These are phyloP conservation scores for Gliomastix tumulicola DNA, from an alignment of 2,329 filamentous ascomycete species.

Conservation along the genomic window DNA sequence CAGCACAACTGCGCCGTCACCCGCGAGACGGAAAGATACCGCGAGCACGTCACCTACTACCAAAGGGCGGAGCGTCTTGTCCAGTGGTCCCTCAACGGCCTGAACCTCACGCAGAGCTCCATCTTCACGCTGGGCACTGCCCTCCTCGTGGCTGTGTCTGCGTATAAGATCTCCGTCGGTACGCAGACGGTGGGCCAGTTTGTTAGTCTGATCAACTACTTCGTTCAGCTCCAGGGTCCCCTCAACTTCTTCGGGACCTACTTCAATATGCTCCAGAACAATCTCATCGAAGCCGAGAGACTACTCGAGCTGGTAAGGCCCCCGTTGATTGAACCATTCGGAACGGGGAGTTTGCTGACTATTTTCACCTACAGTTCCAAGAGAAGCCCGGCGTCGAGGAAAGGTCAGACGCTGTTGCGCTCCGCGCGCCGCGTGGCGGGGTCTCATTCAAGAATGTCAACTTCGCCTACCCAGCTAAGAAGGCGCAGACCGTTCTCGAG, in stretches of 20 bases:
- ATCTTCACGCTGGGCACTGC: slow-evolving; percentile 56
- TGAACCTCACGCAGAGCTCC: slow-evolving; percentile 56
- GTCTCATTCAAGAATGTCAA: slow-evolving; percentile 33
- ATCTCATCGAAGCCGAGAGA: slow-evolving; percentile 36
- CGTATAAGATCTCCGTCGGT: slow-evolving; percentile 52
- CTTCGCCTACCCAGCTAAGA: slow-evolving; percentile 33
- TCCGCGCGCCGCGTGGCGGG: slow-evolving; percentile 16
- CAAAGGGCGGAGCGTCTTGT: slow-evolving; percentile 52
- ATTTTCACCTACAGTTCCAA: background rate
- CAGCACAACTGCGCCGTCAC: slow-evolving; percentile 58
- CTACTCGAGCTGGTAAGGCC: slow-evolving; percentile 31
- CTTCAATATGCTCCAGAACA: slow-evolving; percentile 37
- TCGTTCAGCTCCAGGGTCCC: slow-evolving; percentile 53
- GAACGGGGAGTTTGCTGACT: background rate
- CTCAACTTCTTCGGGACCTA: slow-evolving; percentile 53
- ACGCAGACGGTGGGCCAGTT: slow-evolving; percentile 49
- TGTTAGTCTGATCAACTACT: slow-evolving; percentile 48
- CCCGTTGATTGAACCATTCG: background rate
- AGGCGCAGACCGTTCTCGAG: slow-evolving; percentile 25
- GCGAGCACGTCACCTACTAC: slow-evolving; percentile 41
- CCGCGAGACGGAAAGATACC: slow-evolving; percentile 51
- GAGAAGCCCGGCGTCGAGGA: background rate
- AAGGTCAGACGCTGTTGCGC: background rate
- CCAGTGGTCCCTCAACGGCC: slow-evolving; percentile 45
- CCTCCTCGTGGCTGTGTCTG: slow-evolving; percentile 53